Evolutionary conservation across 2,329 filamentous ascomycete species (phyloP), one percentile per base, ranked within the genome.

Genomic region (Xylariaceae sp.): DNA sequence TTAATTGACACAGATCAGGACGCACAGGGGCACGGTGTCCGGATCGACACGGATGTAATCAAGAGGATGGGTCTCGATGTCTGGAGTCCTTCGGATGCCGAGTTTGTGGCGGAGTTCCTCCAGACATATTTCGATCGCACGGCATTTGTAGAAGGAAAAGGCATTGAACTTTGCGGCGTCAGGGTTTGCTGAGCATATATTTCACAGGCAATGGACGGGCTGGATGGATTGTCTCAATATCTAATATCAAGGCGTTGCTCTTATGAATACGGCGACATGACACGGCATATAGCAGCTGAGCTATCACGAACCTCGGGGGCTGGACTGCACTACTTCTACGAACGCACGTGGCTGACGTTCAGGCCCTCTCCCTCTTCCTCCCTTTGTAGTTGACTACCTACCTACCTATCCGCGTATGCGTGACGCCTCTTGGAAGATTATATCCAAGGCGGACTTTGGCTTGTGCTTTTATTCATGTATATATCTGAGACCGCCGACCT

Each of bases 151-250:
- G 81, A 88, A 67, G 81, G 83, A 34, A 84, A 84, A 65, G 81
- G 80, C n/a, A 76, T 91, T 2, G 84, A 89, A 65, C 80, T 89
- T n/a, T 90, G 87, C 63, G 87, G 88, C 4, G 73, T 91, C 48
- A 75, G 81, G 65, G 81, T 92, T 30, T 89, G 86, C 65, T 88
- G 65, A 72, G 36, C 22, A 5, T n/a, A 43, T n/a, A 5, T 16
- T 12, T 43, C 16, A 10, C 32, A 34, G 32, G 9, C 10, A n/a
- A 34, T 4, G 32, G 32, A 34, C 13, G 32, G 32, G 13, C 32
- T 30, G 7, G 29, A 30, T 30, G 10, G 6, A 30, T n/a, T n/a
- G 8, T 26, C 8, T 8, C 26, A 26, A 8, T 34, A 34, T 34
- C 9, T 34, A 34, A 34, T 34, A 34, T 10, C 32, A 34, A 13